Conservation (phyloP, 2,329 filamentous ascomycete species). For the Leptoxyphium fumago region DNA sequence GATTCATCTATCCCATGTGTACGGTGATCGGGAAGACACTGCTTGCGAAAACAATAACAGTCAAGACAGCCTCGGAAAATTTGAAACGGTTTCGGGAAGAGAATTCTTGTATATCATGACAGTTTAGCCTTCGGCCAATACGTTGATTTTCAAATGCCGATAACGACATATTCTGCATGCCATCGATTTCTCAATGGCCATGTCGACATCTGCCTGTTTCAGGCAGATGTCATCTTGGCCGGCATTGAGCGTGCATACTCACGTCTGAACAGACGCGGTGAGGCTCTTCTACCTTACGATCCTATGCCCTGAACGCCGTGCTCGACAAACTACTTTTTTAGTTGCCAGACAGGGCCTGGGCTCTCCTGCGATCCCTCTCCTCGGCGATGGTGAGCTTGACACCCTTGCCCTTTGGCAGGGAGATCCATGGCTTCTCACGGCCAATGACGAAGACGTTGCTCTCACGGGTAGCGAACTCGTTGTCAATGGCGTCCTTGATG, state of each 20-base stretch:
- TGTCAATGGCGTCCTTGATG: constrained; percentile 99
- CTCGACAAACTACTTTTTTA: constrained; percentile 1
- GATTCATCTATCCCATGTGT: no score
- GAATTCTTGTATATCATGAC: no score
- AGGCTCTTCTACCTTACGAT: not conserved
- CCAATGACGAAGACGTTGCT: constrained; percentile 99
- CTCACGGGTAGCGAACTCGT: constrained; percentile 98
- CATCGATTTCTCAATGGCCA: no score
- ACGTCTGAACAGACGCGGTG: not conserved
- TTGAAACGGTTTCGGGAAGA: no score
- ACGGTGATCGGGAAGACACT: no score
- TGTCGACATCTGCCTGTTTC: no score
- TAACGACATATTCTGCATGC: no score
- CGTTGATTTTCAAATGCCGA: no score
- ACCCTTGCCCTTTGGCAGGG: constrained; percentile 99
- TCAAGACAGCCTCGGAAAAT: no score
- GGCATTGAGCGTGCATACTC: not conserved
- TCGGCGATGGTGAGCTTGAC: constrained; percentile 99
- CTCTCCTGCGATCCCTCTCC: constrained; percentile 95
- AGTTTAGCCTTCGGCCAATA: no score
- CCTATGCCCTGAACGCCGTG: not conserved
- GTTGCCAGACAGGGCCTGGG: constrained; percentile 39
- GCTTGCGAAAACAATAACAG: no score
- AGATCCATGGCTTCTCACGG: constrained; percentile 97
- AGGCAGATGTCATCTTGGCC: not conserved